These are phyloP conservation scores for Cephalotrichum gorgonifer DNA, from an alignment of 2,329 filamentous ascomycete species.

Conservation along the genomic window DNA sequence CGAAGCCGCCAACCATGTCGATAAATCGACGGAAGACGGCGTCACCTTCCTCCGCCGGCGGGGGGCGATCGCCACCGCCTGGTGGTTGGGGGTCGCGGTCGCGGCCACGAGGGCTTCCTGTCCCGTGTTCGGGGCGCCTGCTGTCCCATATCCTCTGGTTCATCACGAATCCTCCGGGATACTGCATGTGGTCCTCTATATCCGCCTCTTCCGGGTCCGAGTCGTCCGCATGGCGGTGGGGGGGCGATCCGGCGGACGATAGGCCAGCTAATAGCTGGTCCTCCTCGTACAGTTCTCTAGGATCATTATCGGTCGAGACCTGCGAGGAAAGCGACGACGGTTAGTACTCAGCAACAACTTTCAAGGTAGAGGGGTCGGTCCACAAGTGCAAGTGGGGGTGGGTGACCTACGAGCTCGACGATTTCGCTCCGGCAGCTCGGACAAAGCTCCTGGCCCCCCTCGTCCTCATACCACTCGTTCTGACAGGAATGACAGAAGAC, in stretches of 20 bases:
- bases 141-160: constrained; percentile 21
- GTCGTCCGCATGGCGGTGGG: constrained; percentile 21
- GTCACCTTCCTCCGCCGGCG: not conserved
- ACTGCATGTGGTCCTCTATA: constrained; percentile 41
- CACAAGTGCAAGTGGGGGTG: not conserved
- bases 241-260: constrained; percentile 19
- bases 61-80: not conserved
- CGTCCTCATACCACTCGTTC: constrained; percentile 70
- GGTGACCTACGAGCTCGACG: constrained; percentile 67
- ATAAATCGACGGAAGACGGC: constrained; percentile 4
- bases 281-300: constrained; percentile 32
- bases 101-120: not conserved
- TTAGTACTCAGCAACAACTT: not conserved
- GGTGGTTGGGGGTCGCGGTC: not conserved
- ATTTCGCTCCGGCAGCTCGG: constrained; percentile 70
- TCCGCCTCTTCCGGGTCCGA: constrained; percentile 51
- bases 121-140: constrained; percentile 1
- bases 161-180: constrained; percentile 25
- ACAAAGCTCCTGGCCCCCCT: constrained; percentile 54
- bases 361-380: not conserved
- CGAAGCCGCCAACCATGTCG: constrained; percentile 4
- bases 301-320: constrained; percentile 50
- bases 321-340: constrained; percentile 14
- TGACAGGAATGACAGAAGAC: constrained; percentile 79
- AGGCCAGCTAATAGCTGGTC: constrained; percentile 14